phyloP scores from a whole-genome alignment of 2,329 filamentous ascomycete genomes.

The Hymenoscyphus fraxineus region DNA sequence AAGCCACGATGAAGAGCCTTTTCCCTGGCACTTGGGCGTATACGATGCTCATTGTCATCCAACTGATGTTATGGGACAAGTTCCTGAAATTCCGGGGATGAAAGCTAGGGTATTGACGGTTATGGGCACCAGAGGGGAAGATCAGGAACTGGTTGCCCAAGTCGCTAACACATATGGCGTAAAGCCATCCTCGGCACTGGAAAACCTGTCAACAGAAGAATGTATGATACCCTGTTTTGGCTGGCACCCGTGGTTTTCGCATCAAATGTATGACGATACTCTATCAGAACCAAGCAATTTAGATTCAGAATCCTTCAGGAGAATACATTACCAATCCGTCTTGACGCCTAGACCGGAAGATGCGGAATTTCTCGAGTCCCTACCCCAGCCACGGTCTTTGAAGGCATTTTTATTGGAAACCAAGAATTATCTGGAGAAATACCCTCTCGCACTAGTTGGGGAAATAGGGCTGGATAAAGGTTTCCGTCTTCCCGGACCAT shows the following conservation, averaged over 20 bases:
- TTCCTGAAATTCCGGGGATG: constrained; percentile 60
- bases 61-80: constrained; percentile 67
- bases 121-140: constrained; percentile 73
- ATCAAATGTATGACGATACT: constrained; percentile 67
- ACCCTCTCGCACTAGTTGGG: constrained; percentile 66
- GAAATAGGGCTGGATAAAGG: constrained; percentile 76
- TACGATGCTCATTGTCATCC: constrained; percentile 83
- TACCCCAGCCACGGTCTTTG: constrained; percentile 60
- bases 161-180: constrained; percentile 56
- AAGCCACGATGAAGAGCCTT: constrained; percentile 29
- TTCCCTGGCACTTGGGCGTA: constrained; percentile 68
- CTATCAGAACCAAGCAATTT: constrained; percentile 20
- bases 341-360: constrained; percentile 54
- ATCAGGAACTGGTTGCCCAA: constrained; percentile 67
- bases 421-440: constrained; percentile 48
- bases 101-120: constrained; percentile 62
- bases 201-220: constrained; percentile 31
- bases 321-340: constrained; percentile 63
- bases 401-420: constrained; percentile 56
- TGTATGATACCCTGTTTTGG: constrained; percentile 70
- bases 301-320: constrained; percentile 38
- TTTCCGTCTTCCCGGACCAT: constrained; percentile 66
- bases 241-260: constrained; percentile 84
- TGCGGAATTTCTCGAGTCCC: constrained; percentile 39
- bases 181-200: constrained; percentile 28